Base-by-base conservation (phyloP, 2,329 filamentous ascomycete species). In the Ceratocystiopsis sp. region DNA sequence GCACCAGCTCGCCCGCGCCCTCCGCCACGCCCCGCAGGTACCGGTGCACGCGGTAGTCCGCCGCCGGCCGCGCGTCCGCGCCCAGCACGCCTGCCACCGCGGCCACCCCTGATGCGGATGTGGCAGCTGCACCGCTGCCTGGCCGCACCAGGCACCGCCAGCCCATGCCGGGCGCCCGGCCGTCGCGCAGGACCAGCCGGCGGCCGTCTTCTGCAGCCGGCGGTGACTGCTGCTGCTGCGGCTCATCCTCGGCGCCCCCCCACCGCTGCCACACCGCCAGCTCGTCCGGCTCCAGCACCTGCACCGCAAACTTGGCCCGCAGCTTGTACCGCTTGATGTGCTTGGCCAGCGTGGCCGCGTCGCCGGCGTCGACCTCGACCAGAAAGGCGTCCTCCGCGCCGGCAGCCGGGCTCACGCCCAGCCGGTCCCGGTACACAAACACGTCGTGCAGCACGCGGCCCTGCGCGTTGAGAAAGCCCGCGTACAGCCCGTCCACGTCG, bases 321-420 rank as follows among this genome's bases (percentile, higher is more conserved):
- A 98, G 67, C 59, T 87, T 94, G 61, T 93, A 93, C 47, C 84
- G 75, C 58, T 78, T 82, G 45, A 98, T 66, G 59, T 91, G 84
- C 51, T 73, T 76, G 46, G 77, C 57, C 45, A 96, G 59, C 4
- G 57, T 62, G 2, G 70, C 62, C 0, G 74, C 73, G 53, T 86
- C 73, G 5, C 62, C 63, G 6, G 73, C 74, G 59, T 94, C 87
- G 13, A 87, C 81, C 56, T 98, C 91, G 46, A 98, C 69, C 46
- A 94, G 61, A 66, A 82, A 89, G 29, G 68, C 66, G 48, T 67
- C 62, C 5, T 54, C 44, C 53, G 32, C 36, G 33, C 11, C 35
- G 17, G 1, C 19, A 16, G 18, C 32, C 37, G 37, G 17, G 10
- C 25, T 17, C 29, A 15, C 21, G n/a, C 48, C 42, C 39, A 59